These are phyloP conservation scores for Lactarius evosmus DNA, from an alignment of 768 basidiomycete genomes.

Conservation along the genomic window DNA sequence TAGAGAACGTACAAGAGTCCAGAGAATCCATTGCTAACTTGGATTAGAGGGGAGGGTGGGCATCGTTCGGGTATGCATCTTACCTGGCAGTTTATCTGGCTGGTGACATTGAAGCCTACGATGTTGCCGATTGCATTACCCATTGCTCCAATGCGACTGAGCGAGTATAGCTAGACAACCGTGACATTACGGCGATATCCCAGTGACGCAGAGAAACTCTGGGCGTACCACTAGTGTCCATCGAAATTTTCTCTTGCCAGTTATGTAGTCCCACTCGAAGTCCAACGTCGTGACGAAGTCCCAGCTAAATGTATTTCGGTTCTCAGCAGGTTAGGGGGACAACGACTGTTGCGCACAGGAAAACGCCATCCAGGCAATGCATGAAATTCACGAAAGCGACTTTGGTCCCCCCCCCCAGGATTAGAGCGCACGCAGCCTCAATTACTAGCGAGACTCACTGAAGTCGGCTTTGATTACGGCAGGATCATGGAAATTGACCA, in stretches of 20 bases:
- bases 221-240: slow-evolving; percentile 18
- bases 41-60: not conserved
- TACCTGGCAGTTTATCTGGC: slow-evolving; percentile 19
- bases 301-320: slow-evolving; percentile 8
- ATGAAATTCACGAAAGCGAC: not conserved
- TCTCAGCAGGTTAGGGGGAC: not conserved
- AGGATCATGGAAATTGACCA: slow-evolving; percentile 10
- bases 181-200: not conserved
- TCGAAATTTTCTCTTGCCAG: slow-evolving; percentile 5
- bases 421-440: not conserved
- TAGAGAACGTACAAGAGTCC: slow-evolving; percentile 9
- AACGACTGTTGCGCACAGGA: not conserved
- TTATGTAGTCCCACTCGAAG: slow-evolving; percentile 13
- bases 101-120: not conserved
- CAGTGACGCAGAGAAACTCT: not conserved
- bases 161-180: slow-evolving; percentile 8
- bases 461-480: not conserved
- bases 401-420: not conserved
- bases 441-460: not conserved
- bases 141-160: slow-evolving; percentile 8
- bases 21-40: slow-evolving; percentile 2
- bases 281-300: slow-evolving; percentile 13
- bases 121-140: slow-evolving; percentile 1
- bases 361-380: slow-evolving; percentile 9
- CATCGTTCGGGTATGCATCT: not conserved